Conservation (phyloP, 768 basidiomycete species). For the Boletus sp. region DNA sequence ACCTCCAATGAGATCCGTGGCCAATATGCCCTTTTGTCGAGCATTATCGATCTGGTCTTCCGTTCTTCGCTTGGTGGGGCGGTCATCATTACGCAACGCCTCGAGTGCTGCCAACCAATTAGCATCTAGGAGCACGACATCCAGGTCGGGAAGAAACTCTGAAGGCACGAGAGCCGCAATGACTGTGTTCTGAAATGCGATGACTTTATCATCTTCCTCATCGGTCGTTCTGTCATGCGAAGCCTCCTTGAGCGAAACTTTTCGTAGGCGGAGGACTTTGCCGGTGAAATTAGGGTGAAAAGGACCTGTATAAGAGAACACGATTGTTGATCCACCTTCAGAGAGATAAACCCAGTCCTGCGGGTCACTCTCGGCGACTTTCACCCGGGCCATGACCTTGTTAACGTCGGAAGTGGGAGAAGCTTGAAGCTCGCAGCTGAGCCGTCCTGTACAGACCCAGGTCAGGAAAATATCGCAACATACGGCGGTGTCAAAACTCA, state of each 20-base stretch:
- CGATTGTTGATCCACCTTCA: slow-evolving; percentile 90
- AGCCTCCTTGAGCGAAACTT: slow-evolving; percentile 34
- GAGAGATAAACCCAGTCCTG: slow-evolving; percentile 79
- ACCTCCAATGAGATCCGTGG: slow-evolving; percentile 74
- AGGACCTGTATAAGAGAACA: slow-evolving; percentile 76
- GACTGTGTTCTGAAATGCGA: slow-evolving; percentile 60
- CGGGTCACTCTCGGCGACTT: slow-evolving; percentile 31
- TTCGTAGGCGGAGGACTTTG: slow-evolving; percentile 76
- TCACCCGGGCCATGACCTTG: slow-evolving; percentile 13
- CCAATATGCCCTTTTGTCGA: slow-evolving; percentile 60
- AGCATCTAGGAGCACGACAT: slow-evolving; percentile 42
- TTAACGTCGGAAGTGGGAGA: not conserved
- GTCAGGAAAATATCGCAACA: not conserved
- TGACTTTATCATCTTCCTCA: slow-evolving; percentile 37
- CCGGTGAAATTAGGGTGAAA: slow-evolving; percentile 48
- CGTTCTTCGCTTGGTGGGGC: slow-evolving; percentile 55
- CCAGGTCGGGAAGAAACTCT: slow-evolving; percentile 55
- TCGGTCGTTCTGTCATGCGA: slow-evolving; percentile 25
- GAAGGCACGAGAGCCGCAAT: slow-evolving; percentile 63
- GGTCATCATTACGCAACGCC: slow-evolving; percentile 39
- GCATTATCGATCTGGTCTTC: slow-evolving; percentile 58
- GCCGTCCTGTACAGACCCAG: not conserved
- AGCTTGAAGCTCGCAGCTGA: not conserved
- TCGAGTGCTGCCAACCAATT: slow-evolving; percentile 62
- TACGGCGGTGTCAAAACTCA: not conserved